A percentile compares a stretch with the other conserved stretches of the same genome.
Conservation (phyloP, 2,329 filamentous ascomycete species). For the Trichophyton simii region DNA sequence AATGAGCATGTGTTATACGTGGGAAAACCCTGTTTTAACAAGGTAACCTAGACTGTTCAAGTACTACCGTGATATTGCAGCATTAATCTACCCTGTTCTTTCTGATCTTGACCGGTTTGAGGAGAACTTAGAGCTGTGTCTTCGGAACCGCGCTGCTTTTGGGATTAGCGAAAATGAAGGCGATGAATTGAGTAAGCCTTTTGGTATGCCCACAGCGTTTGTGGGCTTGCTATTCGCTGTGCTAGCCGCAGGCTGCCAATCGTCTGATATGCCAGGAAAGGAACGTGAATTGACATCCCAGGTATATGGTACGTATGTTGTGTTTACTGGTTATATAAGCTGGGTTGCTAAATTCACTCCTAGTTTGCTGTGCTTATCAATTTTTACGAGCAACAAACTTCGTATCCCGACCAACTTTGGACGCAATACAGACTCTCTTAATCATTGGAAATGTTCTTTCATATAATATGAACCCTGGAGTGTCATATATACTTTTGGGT, state of each 20-base stretch:
- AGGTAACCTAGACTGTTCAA: conserved; percentile 9
- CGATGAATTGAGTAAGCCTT: conserved; percentile 43
- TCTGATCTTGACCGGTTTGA: conserved; percentile 45
- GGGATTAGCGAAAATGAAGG: conserved; percentile 31
- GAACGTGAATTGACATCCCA: conserved; percentile 52
- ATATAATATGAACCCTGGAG: conserved; percentile 53
- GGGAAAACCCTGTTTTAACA: neutral
- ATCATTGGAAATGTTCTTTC: conserved; percentile 51
- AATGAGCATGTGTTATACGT: neutral
- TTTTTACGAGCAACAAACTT: conserved; percentile 53
- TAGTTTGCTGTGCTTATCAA: conserved; percentile 53
- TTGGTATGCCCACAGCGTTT: conserved; percentile 46
- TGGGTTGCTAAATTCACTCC: neutral
- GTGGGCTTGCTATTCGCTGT: conserved; percentile 50
- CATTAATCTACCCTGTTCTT: conserved; percentile 49
- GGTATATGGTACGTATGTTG: conserved; percentile 41
- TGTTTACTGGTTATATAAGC: neutral
- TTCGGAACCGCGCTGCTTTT: conserved; percentile 39
- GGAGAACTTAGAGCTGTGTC: conserved; percentile 40
- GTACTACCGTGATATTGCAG: conserved; percentile 13
- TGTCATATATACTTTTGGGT: conserved; percentile 49
- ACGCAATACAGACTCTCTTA: conserved; percentile 49
- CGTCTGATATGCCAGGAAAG: conserved; percentile 44
- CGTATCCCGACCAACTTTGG: conserved; percentile 47
- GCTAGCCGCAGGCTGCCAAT: conserved; percentile 51